Evolutionary conservation across 2,329 filamentous ascomycete species (phyloP), one percentile per base, ranked within the genome.

Genomic region (Esteya vermicola): DNA sequence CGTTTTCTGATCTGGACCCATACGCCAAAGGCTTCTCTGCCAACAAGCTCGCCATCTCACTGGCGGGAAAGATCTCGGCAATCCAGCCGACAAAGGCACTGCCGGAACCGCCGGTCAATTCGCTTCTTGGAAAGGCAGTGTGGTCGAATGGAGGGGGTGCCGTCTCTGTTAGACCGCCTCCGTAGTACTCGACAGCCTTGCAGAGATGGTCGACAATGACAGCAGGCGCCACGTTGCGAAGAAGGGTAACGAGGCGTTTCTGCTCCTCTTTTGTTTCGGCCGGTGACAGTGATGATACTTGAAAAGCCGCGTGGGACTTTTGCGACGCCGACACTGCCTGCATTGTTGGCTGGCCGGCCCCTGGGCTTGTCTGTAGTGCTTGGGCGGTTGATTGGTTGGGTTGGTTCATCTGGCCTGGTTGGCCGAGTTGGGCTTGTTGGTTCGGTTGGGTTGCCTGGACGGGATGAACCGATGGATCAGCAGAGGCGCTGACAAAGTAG

Each of bases 51-150:
- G n/a, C n/a, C n/a, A n/a, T n/a, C n/a, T n/a, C n/a, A n/a, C n/a
- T n/a, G n/a, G n/a, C n/a, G 16, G 74, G 74, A 44, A 79, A 80
- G 40, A 80, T 75, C 50, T 79, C 75, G 12, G 71, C 61, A 33
- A 78, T 56, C 74, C 75, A 79, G 18, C 70, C 68, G 23, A 80
- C 63, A 43, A 79, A 72, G 10, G 73, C 56, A 18, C 65, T 64
- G 2, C 75, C 75, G 2, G 67, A 58, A 4, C 75, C 74, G 50
- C 77, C 76, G 12, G 62, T 62, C 35, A 65, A 61, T 9, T 63
- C 65, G 47, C 75, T 78, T 21, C 63, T 58, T 2, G 75, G 74
- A 39, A 78, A 78, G 3, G n/a, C n/a, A n/a, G 55, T 57, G 14
- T 59, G 63, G 46, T 68, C 61, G 22, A 63, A 54, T 0, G 65